Conservation (phyloP, 2,329 filamentous ascomycete species). For the Shiraia sp. region DNA sequence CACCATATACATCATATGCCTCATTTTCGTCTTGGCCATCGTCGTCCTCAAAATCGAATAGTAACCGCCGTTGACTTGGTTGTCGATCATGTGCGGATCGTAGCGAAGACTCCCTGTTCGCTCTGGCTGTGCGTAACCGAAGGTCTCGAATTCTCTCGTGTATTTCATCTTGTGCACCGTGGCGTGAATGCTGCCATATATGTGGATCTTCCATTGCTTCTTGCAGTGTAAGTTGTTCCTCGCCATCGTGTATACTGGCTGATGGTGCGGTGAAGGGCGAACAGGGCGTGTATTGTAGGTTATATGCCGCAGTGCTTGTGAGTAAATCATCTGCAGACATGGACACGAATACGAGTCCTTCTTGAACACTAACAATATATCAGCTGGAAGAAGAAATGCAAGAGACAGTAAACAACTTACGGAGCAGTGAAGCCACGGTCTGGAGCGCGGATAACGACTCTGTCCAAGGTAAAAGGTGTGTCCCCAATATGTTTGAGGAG, state of each 20-base stretch:
- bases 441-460: slow-evolving; percentile 86
- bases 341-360: slow-evolving; percentile 88
- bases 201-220: slow-evolving; percentile 42
- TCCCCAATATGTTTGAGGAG: slow-evolving; percentile 79
- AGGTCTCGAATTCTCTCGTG: slow-evolving; percentile 33
- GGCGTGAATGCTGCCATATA: slow-evolving; percentile 35
- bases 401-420: slow-evolving; percentile 58
- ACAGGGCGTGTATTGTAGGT: slow-evolving; percentile 61
- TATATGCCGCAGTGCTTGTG: slow-evolving; percentile 72
- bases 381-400: slow-evolving; percentile 28
- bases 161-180: slow-evolving; percentile 27
- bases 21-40: slow-evolving; percentile 8
- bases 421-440: slow-evolving; percentile 80
- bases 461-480: slow-evolving; percentile 80
- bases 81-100: slow-evolving; percentile 5
- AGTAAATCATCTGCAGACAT: slow-evolving; percentile 82
- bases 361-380: slow-evolving; percentile 67
- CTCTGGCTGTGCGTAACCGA: slow-evolving; percentile 20
- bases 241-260: slow-evolving; percentile 26
- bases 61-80: background rate
- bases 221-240: slow-evolving; percentile 37
- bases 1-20: slow-evolving; percentile 26
- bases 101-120: slow-evolving; percentile 7
- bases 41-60: background rate
- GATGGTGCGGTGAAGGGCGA: slow-evolving; percentile 32